Evolutionary conservation across 2,329 filamentous ascomycete species (phyloP).

Genomic region (Colletotrichum sp.): DNA sequence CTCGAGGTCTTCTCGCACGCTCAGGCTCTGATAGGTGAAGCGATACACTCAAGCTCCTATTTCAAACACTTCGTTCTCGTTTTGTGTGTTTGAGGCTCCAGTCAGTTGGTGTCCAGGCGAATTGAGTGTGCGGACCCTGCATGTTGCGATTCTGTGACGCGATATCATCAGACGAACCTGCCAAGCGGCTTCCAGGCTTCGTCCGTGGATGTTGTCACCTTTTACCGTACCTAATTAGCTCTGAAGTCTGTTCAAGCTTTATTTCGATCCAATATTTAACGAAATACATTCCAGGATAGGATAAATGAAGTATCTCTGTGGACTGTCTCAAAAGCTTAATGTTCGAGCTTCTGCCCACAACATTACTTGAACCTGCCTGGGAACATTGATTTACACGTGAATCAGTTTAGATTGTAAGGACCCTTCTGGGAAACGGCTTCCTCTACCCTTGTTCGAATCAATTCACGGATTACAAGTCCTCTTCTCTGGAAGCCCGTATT

Average conservation of each 20-base stretch:
- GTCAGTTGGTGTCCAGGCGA: not conserved
- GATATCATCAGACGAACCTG: not conserved
- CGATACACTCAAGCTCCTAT: not conserved
- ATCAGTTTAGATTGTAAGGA: fast-evolving
- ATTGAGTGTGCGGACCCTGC: not conserved
- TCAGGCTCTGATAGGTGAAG: not conserved
- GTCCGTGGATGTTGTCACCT: not conserved
- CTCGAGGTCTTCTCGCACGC: not conserved
- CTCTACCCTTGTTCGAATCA: not conserved
- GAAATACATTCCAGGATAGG: not conserved
- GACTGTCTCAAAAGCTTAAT: not conserved
- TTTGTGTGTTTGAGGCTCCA: not conserved
- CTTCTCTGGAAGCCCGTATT: not conserved
- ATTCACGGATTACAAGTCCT: fast-evolving
- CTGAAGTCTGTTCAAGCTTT: not conserved
- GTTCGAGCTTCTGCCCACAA: not conserved
- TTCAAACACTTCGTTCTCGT: not conserved
- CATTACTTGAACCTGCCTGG: not conserved
- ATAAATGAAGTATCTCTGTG: not conserved
- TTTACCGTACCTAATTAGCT: not conserved
- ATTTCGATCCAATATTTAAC: not conserved
- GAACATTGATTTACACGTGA: not conserved
- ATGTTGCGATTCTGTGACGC: not conserved
- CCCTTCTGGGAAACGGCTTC: fast-evolving
- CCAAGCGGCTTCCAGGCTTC: not conserved